These are phyloP conservation scores for Boletus insuetus DNA, from an alignment of 768 basidiomycete species.

Conservation along the genomic window DNA sequence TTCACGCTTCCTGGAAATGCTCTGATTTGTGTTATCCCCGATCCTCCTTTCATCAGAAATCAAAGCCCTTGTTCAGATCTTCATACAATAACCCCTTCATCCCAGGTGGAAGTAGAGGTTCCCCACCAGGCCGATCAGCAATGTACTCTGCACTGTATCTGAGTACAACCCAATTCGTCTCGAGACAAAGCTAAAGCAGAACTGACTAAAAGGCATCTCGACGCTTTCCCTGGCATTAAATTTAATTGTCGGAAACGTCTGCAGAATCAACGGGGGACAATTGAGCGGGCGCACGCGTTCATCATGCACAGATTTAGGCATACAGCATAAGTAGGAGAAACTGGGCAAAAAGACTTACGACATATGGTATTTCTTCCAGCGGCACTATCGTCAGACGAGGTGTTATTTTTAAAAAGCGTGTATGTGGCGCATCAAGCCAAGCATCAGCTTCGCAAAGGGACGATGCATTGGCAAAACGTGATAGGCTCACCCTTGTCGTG, in stretches of 20 bases:
- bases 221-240: conserved; percentile 90
- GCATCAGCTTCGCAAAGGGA: too few relatives aligned
- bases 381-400: conserved; percentile 39
- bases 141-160: conserved; percentile 44
- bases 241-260: conserved; percentile 88
- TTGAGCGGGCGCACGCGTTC: too few relatives aligned
- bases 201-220: conserved; percentile 96
- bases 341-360: conserved; percentile 41
- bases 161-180: not conserved
- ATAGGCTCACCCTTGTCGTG: conserved; percentile 55
- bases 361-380: conserved; percentile 68
- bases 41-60: conserved; percentile 32
- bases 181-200: not conserved
- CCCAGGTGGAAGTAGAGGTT: conserved; percentile 82
- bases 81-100: conserved; percentile 85
- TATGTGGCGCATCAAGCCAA: not conserved
- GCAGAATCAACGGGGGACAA: not conserved
- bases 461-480: too few relatives aligned
- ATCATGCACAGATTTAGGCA: too few relatives aligned
- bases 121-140: conserved; percentile 39
- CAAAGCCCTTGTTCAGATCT: conserved; percentile 85
- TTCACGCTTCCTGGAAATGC: too few relatives aligned
- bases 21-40: not conserved
- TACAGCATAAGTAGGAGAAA: not conserved
- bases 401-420: too few relatives aligned